Base-by-base conservation (phyloP, 768 basidiomycete genomes). In the Lactifluus piperatus region DNA sequence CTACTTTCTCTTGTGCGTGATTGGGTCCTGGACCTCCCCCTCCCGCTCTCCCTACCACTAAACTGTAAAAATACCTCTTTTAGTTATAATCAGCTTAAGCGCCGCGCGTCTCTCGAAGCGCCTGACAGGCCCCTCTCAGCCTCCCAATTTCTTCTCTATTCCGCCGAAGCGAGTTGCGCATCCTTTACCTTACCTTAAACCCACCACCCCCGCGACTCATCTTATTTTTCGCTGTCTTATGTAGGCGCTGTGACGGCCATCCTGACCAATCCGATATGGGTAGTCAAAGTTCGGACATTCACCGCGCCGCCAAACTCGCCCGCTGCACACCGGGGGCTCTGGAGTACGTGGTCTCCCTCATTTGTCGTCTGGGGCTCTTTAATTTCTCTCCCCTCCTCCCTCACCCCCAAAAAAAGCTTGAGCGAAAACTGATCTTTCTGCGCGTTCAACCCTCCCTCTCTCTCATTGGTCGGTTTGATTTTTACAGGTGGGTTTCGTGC, bases 211-310 rank as follows among this genome's bases (percentile, higher is more conserved):
- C 26, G 7, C 18, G 5, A 45, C 43, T 56, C 57, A 46, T 32
- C 26, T 54, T 34, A 58, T 60, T 56, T 55, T 71, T 54, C 63
- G 57, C 39, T 43, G 53, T 37, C 30, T 14, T 63, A 54, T 56
- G 18, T 57, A 98, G 95, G 95, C 75, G 90, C 94, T 13, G 84
- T 84, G 18, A 97, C 94, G 4, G 94, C 97, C 0, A 75, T 98
- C 67, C 79, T 97, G 69, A 99, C 95, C 7, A 98, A 99, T 71
- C 97, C 95, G 0, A 83, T 97, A 65, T 98, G 95, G 95, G 88
- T 98, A 14, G 88, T 98, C 56, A 90, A 95, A 75, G 94, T 97
- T 9, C 84, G 97, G 60, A 94, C 97, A 85, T 99, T 97, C 69
- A 92, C 94, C 1, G 87, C 93, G 1, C 75, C 74, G 10, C 71